Evolutionary conservation across 768 basidiomycete genomes (phyloP).

Genomic region (Boletus sp.): DNA sequence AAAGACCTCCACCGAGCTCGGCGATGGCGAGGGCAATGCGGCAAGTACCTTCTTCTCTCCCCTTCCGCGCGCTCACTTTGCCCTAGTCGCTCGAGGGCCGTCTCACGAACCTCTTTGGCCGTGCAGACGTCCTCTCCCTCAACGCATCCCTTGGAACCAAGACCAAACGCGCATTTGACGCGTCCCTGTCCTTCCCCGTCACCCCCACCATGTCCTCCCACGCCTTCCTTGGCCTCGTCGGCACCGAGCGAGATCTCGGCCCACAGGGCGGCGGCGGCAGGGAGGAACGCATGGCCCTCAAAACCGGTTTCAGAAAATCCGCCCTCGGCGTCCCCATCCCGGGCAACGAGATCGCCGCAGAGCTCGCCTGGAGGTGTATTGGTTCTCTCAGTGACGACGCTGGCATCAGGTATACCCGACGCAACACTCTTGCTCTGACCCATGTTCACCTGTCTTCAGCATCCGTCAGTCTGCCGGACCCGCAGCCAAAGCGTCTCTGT

Average conservation of each 20-base stretch:
- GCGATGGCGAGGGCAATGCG: conserved; percentile 91
- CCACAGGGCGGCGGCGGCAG: conserved; percentile 23
- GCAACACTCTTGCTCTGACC: background rate
- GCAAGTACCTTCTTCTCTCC: conserved; percentile 45
- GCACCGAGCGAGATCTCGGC: conserved; percentile 72
- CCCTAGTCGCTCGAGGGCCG: conserved; percentile 73
- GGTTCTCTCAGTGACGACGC: conserved; percentile 70
- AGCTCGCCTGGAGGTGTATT: conserved; percentile 76
- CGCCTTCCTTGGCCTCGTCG: conserved; percentile 71
- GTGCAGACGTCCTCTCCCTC: conserved; percentile 85
- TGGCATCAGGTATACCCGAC: conserved; percentile 63
- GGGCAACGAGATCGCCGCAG: conserved; percentile 80
- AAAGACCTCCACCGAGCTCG: conserved; percentile 86
- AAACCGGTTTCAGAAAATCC: conserved; percentile 54
- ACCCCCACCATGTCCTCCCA: conserved; percentile 59
- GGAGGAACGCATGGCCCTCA: conserved; percentile 52
- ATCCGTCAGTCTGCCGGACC: conserved; percentile 84
- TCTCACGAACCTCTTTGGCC: conserved; percentile 86
- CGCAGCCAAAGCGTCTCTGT: conserved; percentile 77
- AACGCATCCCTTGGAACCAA: conserved; percentile 83
- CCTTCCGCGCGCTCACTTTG: background rate
- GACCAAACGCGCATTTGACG: conserved; percentile 81
- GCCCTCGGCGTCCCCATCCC: conserved; percentile 14
- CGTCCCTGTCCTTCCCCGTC: conserved; percentile 61
- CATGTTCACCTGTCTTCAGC: conserved; percentile 38